Conservation (phyloP, 306 rosid species). For the Prunus mongolica region DNA sequence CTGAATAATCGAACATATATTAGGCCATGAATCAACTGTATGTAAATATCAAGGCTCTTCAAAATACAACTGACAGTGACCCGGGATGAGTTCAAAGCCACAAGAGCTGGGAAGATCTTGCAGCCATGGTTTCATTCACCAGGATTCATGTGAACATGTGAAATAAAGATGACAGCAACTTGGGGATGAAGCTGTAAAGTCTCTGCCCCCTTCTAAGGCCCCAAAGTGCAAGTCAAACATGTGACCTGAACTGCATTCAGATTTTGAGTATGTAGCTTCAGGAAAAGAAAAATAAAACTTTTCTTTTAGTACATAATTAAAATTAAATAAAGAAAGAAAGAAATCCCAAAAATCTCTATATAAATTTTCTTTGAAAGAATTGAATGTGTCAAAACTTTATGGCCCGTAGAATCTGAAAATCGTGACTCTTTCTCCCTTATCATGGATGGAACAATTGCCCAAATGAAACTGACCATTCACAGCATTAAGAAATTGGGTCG, state of each 20-base stretch:
- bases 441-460: not conserved
- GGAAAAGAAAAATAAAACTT: not conserved
- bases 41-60: constrained; percentile 1
- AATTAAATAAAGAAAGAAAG: not conserved
- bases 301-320: not conserved
- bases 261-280: not conserved
- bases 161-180: constrained; percentile 16
- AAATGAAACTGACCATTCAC: not conserved
- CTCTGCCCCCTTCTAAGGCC: constrained; percentile 24
- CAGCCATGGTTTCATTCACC: constrained; percentile 17
- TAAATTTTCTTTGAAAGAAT: constrained; percentile 1
- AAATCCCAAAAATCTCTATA: not conserved
- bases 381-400: constrained; percentile 19
- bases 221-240: constrained; percentile 29
- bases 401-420: constrained; percentile 12
- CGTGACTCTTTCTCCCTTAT: not conserved
- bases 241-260: constrained; percentile 8
- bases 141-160: constrained; percentile 40
- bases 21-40: constrained; percentile 5
- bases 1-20: constrained; percentile 1
- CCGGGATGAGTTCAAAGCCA: constrained; percentile 25
- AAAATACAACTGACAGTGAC: constrained; percentile 24
- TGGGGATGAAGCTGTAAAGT: constrained; percentile 37
- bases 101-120: constrained; percentile 16
- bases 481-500: not conserved